Base-by-base conservation (phyloP, 202 grass and related monocot species). In the Zoysia matrella region DNA sequence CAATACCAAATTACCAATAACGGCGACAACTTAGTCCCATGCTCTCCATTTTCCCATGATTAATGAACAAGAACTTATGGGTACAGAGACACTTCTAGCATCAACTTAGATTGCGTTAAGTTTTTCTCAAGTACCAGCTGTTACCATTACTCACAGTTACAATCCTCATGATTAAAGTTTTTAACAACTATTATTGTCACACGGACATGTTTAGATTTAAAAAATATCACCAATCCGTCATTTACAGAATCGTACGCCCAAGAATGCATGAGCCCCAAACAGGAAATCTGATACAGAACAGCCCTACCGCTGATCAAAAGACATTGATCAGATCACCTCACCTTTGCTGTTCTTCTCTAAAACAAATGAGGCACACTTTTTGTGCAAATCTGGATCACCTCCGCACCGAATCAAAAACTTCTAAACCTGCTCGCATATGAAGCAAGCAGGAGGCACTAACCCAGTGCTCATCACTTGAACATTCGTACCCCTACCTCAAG, bases 201-300 rank as follows among this genome's bases (percentile, higher is more conserved):
- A 30, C 22, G 22, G 22, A 30, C 22, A 30, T 30, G 22, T 30
- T 30, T 30, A 30, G 22, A 30, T 30, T 30, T 30, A 30, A 30
- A 30, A 30, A 30, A 30, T 30, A 40, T 11, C 14, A 62, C 15
- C 73, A n/a, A 55, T 49, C 3, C 64, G 58, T 60, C 52, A 73
- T 82, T 13, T 74, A 86, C 55, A 65, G 46, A 52, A 50, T 42
- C 18, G 79, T 41, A 55, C 4, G 4, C 13, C 47, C 13, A 69
- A 57, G 10, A 81, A 80, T 7, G 65, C 55, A 65, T 45, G 8
- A 76, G 5, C 10, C 47, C 44, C 11, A 5, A 40, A 77, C 14
- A 40, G 50, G 55, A 12, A 70, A 78, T 48, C 1, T 39, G 1
- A 71, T 50, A 53, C 16, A 54, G 12, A 55, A 36, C 52, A 9